Percentiles rank a stretch among this genome's conserved stretches.
Conservation (phyloP, 192 early-diverging fungal genomes). For the Pecoramyces ruminantium region DNA sequence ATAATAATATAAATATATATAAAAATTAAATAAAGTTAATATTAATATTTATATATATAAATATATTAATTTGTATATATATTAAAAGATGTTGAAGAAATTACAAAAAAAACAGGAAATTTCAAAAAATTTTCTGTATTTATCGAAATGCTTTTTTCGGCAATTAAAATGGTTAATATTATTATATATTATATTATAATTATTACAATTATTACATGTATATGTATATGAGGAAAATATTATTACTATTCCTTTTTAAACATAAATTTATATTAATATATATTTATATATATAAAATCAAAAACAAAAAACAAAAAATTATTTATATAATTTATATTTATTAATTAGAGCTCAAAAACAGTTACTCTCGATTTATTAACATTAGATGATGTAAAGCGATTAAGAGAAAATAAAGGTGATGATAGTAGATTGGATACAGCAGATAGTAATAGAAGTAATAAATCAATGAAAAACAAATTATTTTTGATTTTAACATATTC, state of each 20-base stretch:
- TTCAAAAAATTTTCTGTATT: conserved; percentile 31
- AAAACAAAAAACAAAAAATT: too few relatives aligned
- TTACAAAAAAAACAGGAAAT: conserved; percentile 33
- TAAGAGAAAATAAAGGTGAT: background rate
- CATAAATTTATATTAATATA: too few relatives aligned
- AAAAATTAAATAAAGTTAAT: background rate
- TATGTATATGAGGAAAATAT: too few relatives aligned
- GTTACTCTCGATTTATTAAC: conserved; percentile 8
- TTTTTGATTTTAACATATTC: conserved; percentile 2
- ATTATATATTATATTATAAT: background rate
- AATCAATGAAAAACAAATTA: conserved; percentile 15
- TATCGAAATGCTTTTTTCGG: conserved; percentile 22
- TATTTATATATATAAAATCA: too few relatives aligned
- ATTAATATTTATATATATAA: too few relatives aligned
- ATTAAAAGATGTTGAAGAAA: conserved; percentile 23
- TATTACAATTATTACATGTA: too few relatives aligned
- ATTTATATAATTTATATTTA: too few relatives aligned
- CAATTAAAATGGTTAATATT: conserved; percentile 12
- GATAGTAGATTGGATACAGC: background rate
- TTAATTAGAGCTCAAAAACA: background rate
- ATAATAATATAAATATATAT: too few relatives aligned
- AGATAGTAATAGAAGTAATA: conserved; percentile 7
- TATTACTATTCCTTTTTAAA: too few relatives aligned
- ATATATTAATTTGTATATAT: too few relatives aligned
- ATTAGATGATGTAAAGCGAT: conserved; percentile 1